phyloP scores from a whole-genome alignment of 257 asterid species.

The Euphrasia confusa region DNA sequence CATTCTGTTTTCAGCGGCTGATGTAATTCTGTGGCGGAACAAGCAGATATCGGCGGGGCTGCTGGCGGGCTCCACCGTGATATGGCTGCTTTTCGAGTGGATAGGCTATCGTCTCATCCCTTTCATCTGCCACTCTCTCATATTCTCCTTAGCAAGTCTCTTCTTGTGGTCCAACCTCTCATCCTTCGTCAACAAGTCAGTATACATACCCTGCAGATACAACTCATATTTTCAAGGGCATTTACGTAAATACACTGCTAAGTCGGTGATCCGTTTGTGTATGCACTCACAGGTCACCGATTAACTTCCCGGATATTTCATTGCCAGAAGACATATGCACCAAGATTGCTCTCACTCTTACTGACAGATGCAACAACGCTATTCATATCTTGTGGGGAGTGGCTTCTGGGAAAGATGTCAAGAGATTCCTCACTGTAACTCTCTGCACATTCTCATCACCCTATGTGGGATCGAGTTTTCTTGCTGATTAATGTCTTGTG shows the following conservation, averaged over 20 bases:
- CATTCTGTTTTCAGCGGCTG: conserved; percentile 57
- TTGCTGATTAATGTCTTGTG: no score
- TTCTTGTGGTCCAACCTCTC: conserved; percentile 91
- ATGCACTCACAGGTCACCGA: conserved; percentile 45
- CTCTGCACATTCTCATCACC: not conserved
- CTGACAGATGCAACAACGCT: conserved; percentile 54
- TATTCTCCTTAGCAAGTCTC: conserved; percentile 42
- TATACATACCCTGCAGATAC: not conserved
- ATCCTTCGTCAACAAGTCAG: conserved; percentile 68
- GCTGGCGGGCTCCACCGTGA: conserved; percentile 78
- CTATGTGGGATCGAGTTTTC: no score
- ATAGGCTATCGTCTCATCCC: conserved; percentile 80
- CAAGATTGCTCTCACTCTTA: conserved; percentile 45
- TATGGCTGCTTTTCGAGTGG: conserved; percentile 92
- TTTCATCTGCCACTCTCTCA: conserved; percentile 71
- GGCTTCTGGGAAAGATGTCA: conserved; percentile 29
- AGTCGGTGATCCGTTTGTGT: not conserved
- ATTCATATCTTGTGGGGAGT: conserved; percentile 44
- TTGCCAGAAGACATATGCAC: conserved; percentile 62
- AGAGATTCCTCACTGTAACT: conserved; percentile 56
- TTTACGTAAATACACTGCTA: no score
- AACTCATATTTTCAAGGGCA: no score
- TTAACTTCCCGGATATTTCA: conserved; percentile 49
- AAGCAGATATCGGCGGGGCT: conserved; percentile 77
- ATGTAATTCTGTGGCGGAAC: conserved; percentile 82